These are phyloP conservation scores for Tilletia walkeri DNA, from an alignment of 1,284 basidiomycete genomes.

Conservation along the genomic window DNA sequence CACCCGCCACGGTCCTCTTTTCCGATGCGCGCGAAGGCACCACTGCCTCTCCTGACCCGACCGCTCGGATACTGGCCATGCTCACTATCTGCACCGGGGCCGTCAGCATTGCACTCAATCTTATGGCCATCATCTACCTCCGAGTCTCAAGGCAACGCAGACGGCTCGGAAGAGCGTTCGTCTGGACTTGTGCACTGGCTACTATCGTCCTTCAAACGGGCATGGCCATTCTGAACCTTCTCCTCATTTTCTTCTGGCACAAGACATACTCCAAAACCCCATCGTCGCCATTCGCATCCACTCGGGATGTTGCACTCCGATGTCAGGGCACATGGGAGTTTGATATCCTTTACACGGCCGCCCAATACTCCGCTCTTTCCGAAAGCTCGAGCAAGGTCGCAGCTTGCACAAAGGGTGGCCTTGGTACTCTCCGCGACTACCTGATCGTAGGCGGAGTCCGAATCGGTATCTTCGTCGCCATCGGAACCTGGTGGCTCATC, in stretches of 20 bases:
- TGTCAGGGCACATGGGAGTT: conserved; percentile 27
- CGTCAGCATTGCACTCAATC: conserved; percentile 8
- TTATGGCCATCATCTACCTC: conserved; percentile 21
- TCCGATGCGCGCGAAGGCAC: conserved; percentile 24
- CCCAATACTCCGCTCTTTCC: conserved; percentile 17
- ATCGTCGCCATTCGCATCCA: conserved; percentile 20
- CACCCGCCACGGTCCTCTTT: conserved; percentile 20
- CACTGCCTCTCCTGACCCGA: conserved; percentile 20
- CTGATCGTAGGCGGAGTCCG: conserved; percentile 24
- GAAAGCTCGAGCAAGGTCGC: not conserved
- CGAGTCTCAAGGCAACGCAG: conserved; percentile 19
- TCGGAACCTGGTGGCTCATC: conserved; percentile 23
- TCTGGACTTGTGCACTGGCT: conserved; percentile 24
- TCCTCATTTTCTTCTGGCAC: conserved; percentile 26
- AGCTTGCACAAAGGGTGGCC: conserved; percentile 18
- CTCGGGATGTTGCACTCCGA: conserved; percentile 23
- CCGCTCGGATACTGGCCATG: conserved; percentile 20
- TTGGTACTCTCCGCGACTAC: conserved; percentile 16
- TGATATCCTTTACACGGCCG: conserved; percentile 27
- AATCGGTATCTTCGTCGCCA: conserved; percentile 21
- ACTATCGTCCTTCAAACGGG: conserved; percentile 19
- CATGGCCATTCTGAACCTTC: conserved; percentile 21
- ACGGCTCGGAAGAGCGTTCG: conserved; percentile 17
- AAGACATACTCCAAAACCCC: conserved; percentile 18
- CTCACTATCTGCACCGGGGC: conserved; percentile 14